phyloP scores from a whole-genome alignment of 2,329 filamentous ascomycete genomes.

The Sclerotinia subarctica region DNA sequence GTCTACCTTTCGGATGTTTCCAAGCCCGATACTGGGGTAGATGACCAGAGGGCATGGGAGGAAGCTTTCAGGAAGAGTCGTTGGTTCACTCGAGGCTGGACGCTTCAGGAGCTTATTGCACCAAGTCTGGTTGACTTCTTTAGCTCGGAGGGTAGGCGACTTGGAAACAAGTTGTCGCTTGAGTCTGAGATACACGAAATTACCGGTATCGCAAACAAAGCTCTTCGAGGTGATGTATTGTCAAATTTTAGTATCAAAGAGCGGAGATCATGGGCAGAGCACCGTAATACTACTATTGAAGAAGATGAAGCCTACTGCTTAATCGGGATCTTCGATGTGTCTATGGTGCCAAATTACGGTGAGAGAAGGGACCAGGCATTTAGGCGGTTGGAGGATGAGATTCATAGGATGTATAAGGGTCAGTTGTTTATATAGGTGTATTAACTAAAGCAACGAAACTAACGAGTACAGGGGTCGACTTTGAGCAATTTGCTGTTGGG shows the following conservation, averaged over 20 bases:
- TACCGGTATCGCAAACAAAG: not conserved
- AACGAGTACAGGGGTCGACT: too few species aligned
- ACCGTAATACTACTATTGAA: not conserved
- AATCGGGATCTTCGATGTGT: not conserved
- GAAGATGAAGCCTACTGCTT: not conserved
- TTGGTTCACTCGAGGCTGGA: slow-evolving; percentile 11
- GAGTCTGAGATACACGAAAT: not conserved
- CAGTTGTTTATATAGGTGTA: too few species aligned
- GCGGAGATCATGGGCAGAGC: not conserved
- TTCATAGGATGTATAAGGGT: not conserved
- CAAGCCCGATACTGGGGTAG: not conserved
- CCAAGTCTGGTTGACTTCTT: not conserved
- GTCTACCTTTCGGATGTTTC: slow-evolving; percentile 2
- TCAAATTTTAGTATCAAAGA: not conserved
- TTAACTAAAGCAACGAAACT: too few species aligned
- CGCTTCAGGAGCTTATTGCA: not conserved
- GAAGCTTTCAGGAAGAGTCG: not conserved
- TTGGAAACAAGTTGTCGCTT: not conserved
- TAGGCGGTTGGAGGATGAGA: not conserved
- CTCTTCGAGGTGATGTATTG: not conserved
- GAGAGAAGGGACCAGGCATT: not conserved
- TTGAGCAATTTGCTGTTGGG: too few species aligned
- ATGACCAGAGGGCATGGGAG: not conserved
- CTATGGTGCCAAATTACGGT: not conserved
- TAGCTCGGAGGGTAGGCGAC: not conserved